These are phyloP conservation scores for Eucalyptus cloeziana DNA, from an alignment of 345 rosid species.

Conservation along the genomic window DNA sequence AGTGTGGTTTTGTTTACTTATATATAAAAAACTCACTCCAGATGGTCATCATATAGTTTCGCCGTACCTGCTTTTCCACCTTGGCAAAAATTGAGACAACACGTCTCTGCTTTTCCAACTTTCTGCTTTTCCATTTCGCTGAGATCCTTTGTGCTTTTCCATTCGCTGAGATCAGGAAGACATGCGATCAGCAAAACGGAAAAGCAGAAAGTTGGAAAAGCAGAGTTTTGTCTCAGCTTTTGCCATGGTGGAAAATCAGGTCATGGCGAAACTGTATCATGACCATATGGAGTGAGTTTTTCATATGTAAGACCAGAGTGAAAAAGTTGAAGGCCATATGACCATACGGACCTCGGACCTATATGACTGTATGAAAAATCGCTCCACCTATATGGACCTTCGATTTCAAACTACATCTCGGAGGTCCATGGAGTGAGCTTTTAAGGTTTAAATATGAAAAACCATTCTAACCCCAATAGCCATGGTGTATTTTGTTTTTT, in stretches of 20 bases:
- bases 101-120: too few species aligned
- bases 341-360: background rate
- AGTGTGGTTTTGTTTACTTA: background rate
- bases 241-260: background rate
- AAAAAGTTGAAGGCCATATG: background rate
- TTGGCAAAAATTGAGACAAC: too few species aligned
- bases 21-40: too few species aligned
- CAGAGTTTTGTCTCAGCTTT: background rate
- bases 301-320: background rate
- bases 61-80: too few species aligned
- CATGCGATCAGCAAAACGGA: background rate
- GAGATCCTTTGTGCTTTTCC: too few species aligned
- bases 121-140: too few species aligned
- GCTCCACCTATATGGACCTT: background rate
- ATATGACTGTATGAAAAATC: background rate
- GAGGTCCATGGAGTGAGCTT: background rate
- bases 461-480: background rate
- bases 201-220: background rate
- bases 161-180: too few species aligned
- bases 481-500: too few species aligned
- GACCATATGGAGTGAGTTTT: background rate
- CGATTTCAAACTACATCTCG: background rate
- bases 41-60: too few species aligned
- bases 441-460: background rate
- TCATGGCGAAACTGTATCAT: background rate